Evolutionary conservation across 306 rosid genomes (phyloP).

Genomic region (Acacia acuminata): DNA sequence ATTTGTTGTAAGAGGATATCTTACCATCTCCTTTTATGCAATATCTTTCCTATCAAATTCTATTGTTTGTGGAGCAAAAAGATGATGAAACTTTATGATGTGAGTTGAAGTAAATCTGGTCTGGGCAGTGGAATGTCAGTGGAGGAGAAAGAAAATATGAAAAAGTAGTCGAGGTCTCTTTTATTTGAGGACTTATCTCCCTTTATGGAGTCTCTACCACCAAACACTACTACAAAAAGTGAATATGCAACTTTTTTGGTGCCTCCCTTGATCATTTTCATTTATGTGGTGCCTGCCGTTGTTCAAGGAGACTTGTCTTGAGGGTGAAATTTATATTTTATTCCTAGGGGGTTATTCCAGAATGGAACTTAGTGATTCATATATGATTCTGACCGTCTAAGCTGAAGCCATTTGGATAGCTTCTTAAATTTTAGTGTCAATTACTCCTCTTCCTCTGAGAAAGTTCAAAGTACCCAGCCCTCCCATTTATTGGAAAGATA

Average conservation of each 20-base stretch:
- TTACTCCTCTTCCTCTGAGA: background rate
- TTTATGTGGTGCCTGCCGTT: background rate
- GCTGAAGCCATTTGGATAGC: background rate
- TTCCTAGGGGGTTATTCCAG: background rate
- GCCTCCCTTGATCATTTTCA: background rate
- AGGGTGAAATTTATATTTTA: background rate
- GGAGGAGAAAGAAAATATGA: slow-evolving; percentile 62
- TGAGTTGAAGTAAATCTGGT: slow-evolving; percentile 63
- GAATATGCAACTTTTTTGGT: slow-evolving; percentile 39
- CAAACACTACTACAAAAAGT: too few relatives aligned
- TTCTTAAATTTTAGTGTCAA: background rate
- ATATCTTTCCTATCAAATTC: background rate
- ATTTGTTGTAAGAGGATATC: background rate
- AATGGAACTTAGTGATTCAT: background rate
- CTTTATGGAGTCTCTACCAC: slow-evolving; percentile 84
- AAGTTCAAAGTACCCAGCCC: background rate
- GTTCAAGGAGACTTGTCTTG: slow-evolving; percentile 15
- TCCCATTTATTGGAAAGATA: background rate
- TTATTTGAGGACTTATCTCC: slow-evolving; percentile 74
- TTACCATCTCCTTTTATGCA: slow-evolving; percentile 8
- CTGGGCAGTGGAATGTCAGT: slow-evolving; percentile 57
- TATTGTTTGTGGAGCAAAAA: background rate
- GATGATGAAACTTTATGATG: slow-evolving; percentile 18
- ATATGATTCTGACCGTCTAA: background rate
- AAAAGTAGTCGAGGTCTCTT: slow-evolving; percentile 63